Evolutionary conservation across 805 yeast genomes (phyloP).

Genomic region (Debaryomyces tyrocola): DNA sequence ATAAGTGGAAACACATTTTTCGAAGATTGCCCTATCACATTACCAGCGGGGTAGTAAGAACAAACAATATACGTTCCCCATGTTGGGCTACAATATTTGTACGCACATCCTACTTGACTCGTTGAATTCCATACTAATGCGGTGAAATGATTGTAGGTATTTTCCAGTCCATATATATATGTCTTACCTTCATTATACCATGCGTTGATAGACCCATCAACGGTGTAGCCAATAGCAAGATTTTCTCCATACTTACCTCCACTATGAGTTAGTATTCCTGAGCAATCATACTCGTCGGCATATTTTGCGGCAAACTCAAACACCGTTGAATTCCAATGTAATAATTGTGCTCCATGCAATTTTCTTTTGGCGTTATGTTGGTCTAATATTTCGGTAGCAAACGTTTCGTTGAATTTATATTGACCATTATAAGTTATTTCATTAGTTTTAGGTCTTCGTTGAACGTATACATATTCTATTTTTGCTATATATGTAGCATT

Average conservation of each 20-base stretch:
- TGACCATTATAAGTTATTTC: constrained; percentile 6
- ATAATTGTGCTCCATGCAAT: constrained; percentile 26
- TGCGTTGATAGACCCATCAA: constrained; percentile 34
- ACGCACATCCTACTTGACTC: constrained; percentile 34
- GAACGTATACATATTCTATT: neutral
- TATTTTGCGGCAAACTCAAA: constrained; percentile 31
- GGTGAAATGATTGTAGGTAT: constrained; percentile 37
- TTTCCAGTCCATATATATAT: constrained; percentile 27
- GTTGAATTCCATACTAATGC: constrained; percentile 39
- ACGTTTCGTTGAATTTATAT: constrained; percentile 10
- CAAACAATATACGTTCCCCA: constrained; percentile 41
- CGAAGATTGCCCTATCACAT: constrained; percentile 23
- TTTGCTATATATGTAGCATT: neutral
- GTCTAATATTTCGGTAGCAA: constrained; percentile 21
- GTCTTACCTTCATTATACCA: constrained; percentile 39
- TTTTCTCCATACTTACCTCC: constrained; percentile 41
- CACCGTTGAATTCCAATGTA: constrained; percentile 32
- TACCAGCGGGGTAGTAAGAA: constrained; percentile 35
- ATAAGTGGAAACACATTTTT: constrained; percentile 24
- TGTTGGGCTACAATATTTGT: constrained; percentile 26
- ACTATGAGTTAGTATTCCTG: constrained; percentile 34
- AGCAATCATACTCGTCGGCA: constrained; percentile 34
- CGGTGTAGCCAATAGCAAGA: constrained; percentile 37
- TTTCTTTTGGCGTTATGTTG: constrained; percentile 31
- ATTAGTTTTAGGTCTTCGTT: neutral